phyloP scores from a whole-genome alignment of 768 basidiomycete genomes.

The Suillus ampliporus region DNA sequence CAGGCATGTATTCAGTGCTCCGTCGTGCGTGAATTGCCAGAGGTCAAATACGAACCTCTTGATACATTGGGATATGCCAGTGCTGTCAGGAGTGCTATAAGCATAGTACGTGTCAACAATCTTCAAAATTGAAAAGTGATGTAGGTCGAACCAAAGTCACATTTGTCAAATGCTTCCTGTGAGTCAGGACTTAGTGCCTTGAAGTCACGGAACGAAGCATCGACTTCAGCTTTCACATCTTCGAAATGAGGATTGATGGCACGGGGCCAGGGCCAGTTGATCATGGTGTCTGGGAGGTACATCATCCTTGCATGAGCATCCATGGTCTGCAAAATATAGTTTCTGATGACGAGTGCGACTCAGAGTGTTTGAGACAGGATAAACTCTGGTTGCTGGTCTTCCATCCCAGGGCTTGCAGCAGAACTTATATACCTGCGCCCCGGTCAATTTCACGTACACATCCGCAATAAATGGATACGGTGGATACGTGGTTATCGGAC shows the following conservation, averaged over 20 bases:
- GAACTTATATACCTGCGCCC: background rate
- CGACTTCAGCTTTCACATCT: conserved; percentile 40
- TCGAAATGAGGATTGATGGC: conserved; percentile 44
- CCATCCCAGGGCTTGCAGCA: background rate
- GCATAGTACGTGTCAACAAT: background rate
- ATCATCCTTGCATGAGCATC: background rate
- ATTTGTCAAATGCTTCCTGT: conserved; percentile 46
- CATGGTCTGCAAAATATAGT: background rate
- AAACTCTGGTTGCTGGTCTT: background rate
- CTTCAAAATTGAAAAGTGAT: background rate
- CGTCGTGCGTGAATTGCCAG: background rate
- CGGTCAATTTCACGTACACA: background rate
- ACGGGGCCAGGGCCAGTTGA: conserved; percentile 51
- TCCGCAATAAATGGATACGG: too few relatives aligned
- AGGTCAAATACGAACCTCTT: background rate
- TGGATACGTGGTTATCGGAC: too few relatives aligned
- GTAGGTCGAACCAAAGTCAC: conserved; percentile 42
- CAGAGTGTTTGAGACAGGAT: background rate
- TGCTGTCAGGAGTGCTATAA: conserved; percentile 11
- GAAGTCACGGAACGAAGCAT: conserved; percentile 45
- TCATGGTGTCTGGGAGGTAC: conserved; percentile 45
- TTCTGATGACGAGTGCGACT: background rate
- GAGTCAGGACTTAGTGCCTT: conserved; percentile 41
- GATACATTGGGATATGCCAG: conserved; percentile 12
- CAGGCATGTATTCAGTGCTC: background rate